A percentile compares a stretch with the other conserved stretches of the same genome.
Evolutionary conservation across 2,329 filamentous ascomycete genomes (phyloP).

Genomic region (Thelonectria rubi): DNA sequence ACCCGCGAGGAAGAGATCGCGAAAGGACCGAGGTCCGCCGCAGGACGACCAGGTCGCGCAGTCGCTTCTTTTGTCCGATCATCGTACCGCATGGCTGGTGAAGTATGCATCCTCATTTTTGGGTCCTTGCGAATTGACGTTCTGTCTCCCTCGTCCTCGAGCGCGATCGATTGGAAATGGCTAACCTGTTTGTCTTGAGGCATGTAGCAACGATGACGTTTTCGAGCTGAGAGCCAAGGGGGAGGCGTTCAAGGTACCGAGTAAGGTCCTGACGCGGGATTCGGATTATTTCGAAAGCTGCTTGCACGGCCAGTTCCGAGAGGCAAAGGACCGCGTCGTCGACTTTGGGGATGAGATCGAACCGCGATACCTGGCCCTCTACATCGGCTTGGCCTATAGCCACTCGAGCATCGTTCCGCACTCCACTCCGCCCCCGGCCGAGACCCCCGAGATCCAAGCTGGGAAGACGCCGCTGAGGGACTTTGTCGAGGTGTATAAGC

Average conservation of each 20-base stretch:
- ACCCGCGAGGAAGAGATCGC: slow-evolving; percentile 39
- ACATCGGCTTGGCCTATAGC: slow-evolving; percentile 48
- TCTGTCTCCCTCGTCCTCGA: neutral
- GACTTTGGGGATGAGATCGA: slow-evolving; percentile 46
- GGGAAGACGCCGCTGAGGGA: slow-evolving; percentile 45
- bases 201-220: slow-evolving; percentile 43
- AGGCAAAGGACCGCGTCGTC: slow-evolving; percentile 41
- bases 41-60: slow-evolving; percentile 32
- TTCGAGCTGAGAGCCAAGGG: slow-evolving; percentile 44
- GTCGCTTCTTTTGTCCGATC: slow-evolving; percentile 44
- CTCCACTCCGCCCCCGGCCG: slow-evolving; percentile 33
- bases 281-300: slow-evolving; percentile 49
- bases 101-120: slow-evolving; percentile 41
- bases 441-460: slow-evolving; percentile 40
- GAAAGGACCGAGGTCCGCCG: slow-evolving; percentile 20
- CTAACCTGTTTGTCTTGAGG: neutral
- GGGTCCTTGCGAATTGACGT: slow-evolving; percentile 11
- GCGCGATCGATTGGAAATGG: neutral
- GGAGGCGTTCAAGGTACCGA: slow-evolving; percentile 45
- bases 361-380: slow-evolving; percentile 46
- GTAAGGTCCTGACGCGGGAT: slow-evolving; percentile 43
- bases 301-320: slow-evolving; percentile 41
- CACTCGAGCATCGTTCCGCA: slow-evolving; percentile 47
- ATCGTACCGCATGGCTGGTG: slow-evolving; percentile 47
- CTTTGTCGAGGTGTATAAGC: slow-evolving; percentile 49